A percentile compares a stretch with the other conserved stretches of the same genome.
These are phyloP conservation scores for Oryza glumipatula DNA, from an alignment of 176 grass and related monocot genomes.

Conservation along the genomic window DNA sequence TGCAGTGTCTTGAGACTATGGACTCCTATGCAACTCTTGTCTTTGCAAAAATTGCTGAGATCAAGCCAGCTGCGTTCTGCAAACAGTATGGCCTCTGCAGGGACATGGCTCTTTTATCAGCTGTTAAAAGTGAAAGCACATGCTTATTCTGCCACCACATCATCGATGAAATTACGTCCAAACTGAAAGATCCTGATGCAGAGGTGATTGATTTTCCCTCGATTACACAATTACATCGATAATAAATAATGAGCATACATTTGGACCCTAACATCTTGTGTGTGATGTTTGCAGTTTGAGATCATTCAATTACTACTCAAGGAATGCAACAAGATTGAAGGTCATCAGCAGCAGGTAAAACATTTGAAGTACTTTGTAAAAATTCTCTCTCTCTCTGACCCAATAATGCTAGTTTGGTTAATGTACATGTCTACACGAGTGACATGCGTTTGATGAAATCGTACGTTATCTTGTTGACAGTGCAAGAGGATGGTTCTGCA, in stretches of 20 bases:
- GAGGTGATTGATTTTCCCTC: conserved; percentile 56
- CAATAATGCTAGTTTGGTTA: background rate
- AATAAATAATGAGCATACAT: background rate
- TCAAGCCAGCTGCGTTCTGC: conserved; percentile 77
- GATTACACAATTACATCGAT: no score
- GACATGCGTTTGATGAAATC: background rate
- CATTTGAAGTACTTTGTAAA: background rate
- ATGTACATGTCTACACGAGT: background rate
- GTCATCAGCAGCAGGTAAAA: conserved; percentile 74
- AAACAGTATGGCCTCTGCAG: conserved; percentile 71
- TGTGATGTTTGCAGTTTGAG: conserved; percentile 59
- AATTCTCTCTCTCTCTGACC: no score
- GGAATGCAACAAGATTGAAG: conserved; percentile 82
- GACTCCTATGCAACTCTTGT: conserved; percentile 78
- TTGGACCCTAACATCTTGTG: background rate
- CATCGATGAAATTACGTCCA: conserved; percentile 60
- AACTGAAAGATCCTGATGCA: conserved; percentile 84
- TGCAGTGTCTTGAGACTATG: conserved; percentile 72
- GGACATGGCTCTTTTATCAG: conserved; percentile 29
- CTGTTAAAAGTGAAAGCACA: conserved; percentile 47
- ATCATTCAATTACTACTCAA: conserved; percentile 79
- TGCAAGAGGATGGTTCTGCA: conserved; percentile 93
- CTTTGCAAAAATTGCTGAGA: conserved; percentile 62
- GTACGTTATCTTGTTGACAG: conserved; percentile 38
- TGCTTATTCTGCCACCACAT: conserved; percentile 70